A percentile compares a stretch with the other conserved stretches of the same genome.
Evolutionary conservation across 345 rosid species (phyloP).

Genomic region (Draba incana): DNA sequence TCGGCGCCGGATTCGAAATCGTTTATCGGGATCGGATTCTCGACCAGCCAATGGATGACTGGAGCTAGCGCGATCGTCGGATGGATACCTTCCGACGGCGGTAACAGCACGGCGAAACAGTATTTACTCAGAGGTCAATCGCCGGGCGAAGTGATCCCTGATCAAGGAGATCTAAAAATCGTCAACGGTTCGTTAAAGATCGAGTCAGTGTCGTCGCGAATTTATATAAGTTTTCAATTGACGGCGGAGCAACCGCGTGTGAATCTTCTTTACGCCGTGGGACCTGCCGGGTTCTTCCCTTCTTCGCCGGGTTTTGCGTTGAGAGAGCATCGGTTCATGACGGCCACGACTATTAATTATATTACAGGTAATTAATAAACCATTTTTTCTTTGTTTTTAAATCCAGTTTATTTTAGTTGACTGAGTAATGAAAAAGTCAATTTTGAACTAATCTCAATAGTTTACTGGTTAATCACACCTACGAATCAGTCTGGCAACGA

Average conservation of each 20-base stretch:
- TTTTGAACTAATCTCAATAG: conserved; percentile 5
- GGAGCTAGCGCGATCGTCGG: conserved; percentile 86
- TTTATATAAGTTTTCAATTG: conserved; percentile 72
- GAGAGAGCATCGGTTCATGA: conserved; percentile 55
- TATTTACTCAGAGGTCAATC: conserved; percentile 54
- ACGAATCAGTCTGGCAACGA: background rate
- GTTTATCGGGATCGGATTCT: conserved; percentile 75
- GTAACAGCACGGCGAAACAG: conserved; percentile 40
- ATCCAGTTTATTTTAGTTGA: background rate
- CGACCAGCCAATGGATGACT: conserved; percentile 59
- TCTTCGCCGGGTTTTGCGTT: conserved; percentile 47
- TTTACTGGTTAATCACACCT: conserved; percentile 5
- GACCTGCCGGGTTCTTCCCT: conserved; percentile 56
- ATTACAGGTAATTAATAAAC: conserved; percentile 54
- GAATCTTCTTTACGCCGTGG: conserved; percentile 59
- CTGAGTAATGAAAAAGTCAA: conserved; percentile 12
- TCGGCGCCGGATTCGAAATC: conserved; percentile 56
- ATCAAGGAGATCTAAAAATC: conserved; percentile 59
- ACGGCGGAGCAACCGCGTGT: conserved; percentile 48
- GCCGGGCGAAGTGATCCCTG: conserved; percentile 48
- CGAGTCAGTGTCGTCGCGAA: conserved; percentile 50
- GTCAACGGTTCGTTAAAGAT: conserved; percentile 45
- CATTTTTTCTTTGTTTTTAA: background rate
- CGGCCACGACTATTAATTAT: conserved; percentile 58
- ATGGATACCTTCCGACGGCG: conserved; percentile 54